phyloP scores from a whole-genome alignment of 345 rosid species.

The Barbarea vulgaris region DNA sequence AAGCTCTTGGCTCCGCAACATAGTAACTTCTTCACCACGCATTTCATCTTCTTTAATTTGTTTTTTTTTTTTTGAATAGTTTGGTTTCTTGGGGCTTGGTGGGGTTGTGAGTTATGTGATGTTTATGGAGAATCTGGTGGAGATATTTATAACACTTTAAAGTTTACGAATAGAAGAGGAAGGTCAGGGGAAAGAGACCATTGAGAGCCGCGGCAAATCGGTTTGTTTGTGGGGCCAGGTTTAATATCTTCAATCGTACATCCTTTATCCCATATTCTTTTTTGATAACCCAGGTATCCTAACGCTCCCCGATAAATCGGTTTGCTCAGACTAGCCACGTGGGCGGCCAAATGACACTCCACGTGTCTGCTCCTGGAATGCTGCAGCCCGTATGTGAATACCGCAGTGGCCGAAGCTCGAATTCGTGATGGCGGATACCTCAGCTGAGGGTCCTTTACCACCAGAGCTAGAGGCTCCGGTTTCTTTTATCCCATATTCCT shows the following conservation, averaged over 20 bases:
- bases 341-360: too few relatives aligned
- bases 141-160: background rate
- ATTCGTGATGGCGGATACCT: too few relatives aligned
- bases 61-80: background rate
- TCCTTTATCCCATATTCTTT: background rate
- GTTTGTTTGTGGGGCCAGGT: background rate
- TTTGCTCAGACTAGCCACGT: too few relatives aligned
- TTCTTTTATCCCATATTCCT: too few relatives aligned
- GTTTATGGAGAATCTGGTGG: background rate
- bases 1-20: conserved; percentile 54
- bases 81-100: background rate
- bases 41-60: conserved; percentile 27
- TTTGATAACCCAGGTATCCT: too few relatives aligned
- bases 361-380: too few relatives aligned
- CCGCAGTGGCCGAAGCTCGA: too few relatives aligned
- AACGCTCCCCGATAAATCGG: too few relatives aligned
- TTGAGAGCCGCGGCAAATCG: background rate
- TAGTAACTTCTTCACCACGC: conserved; percentile 48
- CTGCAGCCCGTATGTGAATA: too few relatives aligned
- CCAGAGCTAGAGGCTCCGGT: too few relatives aligned
- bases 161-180: background rate
- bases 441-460: too few relatives aligned
- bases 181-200: conserved; percentile 8
- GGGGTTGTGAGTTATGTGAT: background rate
- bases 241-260: background rate